These are phyloP conservation scores for Calonectria ilicicola DNA, from an alignment of 2,329 filamentous ascomycete species.

Conservation along the genomic window DNA sequence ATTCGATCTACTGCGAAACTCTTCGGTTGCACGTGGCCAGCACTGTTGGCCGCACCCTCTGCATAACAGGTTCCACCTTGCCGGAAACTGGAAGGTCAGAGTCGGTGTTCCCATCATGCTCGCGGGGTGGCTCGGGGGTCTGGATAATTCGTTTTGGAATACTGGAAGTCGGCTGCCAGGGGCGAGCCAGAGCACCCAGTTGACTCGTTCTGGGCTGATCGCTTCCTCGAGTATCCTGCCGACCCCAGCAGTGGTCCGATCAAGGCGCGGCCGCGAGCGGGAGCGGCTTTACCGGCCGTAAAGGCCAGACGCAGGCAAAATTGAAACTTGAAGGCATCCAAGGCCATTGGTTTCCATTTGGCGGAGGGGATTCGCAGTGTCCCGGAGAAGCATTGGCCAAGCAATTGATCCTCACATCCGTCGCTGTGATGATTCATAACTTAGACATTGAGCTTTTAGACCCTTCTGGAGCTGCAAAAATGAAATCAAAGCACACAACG, in stretches of 20 bases:
- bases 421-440: neutral
- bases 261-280: too few species aligned
- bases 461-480: neutral
- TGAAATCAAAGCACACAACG: neutral
- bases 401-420: neutral
- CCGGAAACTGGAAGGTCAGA: neutral
- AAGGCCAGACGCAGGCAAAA: neutral
- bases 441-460: neutral
- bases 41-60: neutral
- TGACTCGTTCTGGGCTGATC: constrained; percentile 37
- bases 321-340: neutral
- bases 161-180: constrained; percentile 5
- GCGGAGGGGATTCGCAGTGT: neutral
- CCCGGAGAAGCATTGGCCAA: neutral
- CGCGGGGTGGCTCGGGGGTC: neutral
- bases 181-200: constrained; percentile 29
- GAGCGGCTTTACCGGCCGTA: neutral
- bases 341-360: neutral
- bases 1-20: neutral
- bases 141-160: constrained; percentile 33
- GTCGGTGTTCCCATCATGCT: neutral
- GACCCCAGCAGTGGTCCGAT: too few species aligned
- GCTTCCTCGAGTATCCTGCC: constrained; percentile 34
- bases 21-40: neutral
- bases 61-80: neutral